Percentiles rank a stretch among this genome's conserved stretches.
Evolutionary conservation across 1,284 basidiomycete genomes (phyloP).

Genomic region (Cutaneotrichosporon cyanovorans): DNA sequence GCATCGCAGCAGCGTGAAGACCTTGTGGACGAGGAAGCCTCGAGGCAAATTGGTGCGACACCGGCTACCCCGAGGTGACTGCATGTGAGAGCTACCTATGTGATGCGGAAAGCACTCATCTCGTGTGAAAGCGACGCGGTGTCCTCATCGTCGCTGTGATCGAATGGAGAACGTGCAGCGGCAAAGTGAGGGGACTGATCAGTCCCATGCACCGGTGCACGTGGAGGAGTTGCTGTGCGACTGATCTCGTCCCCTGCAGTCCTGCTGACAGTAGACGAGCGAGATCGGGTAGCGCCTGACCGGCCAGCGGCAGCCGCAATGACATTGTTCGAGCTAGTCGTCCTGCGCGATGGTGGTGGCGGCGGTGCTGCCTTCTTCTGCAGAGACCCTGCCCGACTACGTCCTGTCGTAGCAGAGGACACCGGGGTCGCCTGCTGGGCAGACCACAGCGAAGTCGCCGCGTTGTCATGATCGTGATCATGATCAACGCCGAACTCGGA

Average conservation of each 20-base stretch:
- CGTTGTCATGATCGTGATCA: conserved; percentile 9
- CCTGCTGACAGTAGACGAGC: conserved; percentile 2
- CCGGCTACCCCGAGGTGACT: too few relatives aligned
- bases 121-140: too few relatives aligned
- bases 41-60: too few relatives aligned
- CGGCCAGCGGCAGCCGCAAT: background rate
- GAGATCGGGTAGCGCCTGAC: conserved; percentile 1
- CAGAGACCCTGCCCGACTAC: too few relatives aligned
- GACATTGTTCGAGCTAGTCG: conserved; percentile 20
- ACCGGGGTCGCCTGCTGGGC: background rate
- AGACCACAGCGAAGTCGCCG: conserved; percentile 3
- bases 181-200: conserved; percentile 26
- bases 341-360: conserved; percentile 47
- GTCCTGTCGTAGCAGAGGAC: too few relatives aligned
- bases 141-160: conserved; percentile 9
- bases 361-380: conserved; percentile 47
- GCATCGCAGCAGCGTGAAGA: too few relatives aligned
- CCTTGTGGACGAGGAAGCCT: too few relatives aligned
- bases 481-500: conserved; percentile 32
- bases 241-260: conserved; percentile 21
- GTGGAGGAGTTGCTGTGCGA: background rate
- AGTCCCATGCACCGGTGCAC: background rate
- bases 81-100: too few relatives aligned
- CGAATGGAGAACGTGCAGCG: conserved; percentile 16
- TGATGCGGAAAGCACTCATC: too few relatives aligned